Evolutionary conservation across 2,329 filamentous ascomycete species (phyloP).

Genomic region (Colletotrichum magnum): DNA sequence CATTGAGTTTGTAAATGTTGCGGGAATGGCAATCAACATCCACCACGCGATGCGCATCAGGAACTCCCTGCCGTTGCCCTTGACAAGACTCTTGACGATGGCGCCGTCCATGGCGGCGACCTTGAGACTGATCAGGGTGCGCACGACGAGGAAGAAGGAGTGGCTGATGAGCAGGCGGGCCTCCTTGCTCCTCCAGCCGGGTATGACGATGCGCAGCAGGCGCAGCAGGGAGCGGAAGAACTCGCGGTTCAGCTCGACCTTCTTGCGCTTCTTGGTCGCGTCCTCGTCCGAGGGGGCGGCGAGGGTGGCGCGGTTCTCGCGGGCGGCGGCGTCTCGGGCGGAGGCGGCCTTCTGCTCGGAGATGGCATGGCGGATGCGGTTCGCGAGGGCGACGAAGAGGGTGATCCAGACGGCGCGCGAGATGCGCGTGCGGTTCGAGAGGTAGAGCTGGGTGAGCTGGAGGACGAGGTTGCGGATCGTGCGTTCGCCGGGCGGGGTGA

Average conservation of each 20-base stretch:
- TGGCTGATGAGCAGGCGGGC: conserved; percentile 88
- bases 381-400: conserved; percentile 83
- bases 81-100: conserved; percentile 91
- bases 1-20: conserved; percentile 99
- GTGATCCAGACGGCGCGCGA: conserved; percentile 88
- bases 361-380: conserved; percentile 92
- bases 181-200: conserved; percentile 91
- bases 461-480: conserved; percentile 76
- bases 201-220: conserved; percentile 88
- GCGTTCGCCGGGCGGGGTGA: conserved; percentile 65
- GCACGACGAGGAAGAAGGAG: conserved; percentile 90
- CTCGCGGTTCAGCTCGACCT: conserved; percentile 93
- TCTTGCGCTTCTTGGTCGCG: conserved; percentile 70
- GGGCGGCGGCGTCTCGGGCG: conserved; percentile 73
- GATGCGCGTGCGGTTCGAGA: conserved; percentile 84
- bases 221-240: conserved; percentile 81
- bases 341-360: conserved; percentile 92
- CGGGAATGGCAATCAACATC: conserved; percentile 97
- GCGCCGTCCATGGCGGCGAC: conserved; percentile 96
- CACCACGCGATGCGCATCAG: conserved; percentile 92
- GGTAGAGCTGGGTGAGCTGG: conserved; percentile 79
- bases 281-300: conserved; percentile 63
- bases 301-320: conserved; percentile 56
- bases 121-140: conserved; percentile 94
- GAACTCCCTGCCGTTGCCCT: conserved; percentile 92